These are phyloP conservation scores for Anacardium occidentale DNA, from an alignment of 345 rosid genomes.

Conservation along the genomic window DNA sequence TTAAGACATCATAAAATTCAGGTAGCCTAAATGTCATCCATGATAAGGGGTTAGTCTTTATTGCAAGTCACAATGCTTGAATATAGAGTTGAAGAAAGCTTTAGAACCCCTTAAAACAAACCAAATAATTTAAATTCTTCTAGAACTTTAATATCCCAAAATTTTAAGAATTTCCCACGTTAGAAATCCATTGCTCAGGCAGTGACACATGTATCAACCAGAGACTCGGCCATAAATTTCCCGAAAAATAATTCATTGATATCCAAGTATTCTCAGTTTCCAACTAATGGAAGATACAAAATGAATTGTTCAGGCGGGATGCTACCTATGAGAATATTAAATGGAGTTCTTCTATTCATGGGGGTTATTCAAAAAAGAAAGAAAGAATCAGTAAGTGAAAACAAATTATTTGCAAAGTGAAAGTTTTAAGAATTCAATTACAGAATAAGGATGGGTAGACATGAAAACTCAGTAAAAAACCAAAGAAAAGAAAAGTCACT, in stretches of 20 bases:
- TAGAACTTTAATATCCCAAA: too few species aligned
- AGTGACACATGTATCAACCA: background rate
- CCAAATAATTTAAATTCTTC: too few species aligned
- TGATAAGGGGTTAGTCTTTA: too few species aligned
- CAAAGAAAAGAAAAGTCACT: slow-evolving; percentile 11
- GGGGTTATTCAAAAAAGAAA: background rate
- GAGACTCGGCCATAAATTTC: background rate
- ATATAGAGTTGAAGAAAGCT: too few species aligned
- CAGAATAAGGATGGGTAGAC: background rate
- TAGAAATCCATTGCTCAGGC: too few species aligned
- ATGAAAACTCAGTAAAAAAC: background rate
- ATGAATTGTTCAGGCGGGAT: background rate
- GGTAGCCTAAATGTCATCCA: background rate
- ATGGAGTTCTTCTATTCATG: background rate
- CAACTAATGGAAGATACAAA: background rate
- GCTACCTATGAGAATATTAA: background rate
- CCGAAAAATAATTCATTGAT: background rate
- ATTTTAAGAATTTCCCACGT: background rate
- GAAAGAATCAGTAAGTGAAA: background rate
- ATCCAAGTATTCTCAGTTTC: background rate
- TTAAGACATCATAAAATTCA: background rate
- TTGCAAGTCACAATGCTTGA: too few species aligned
- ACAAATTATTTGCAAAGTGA: background rate
- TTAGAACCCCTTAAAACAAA: too few species aligned
- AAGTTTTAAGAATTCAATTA: background rate